phyloP scores from a whole-genome alignment of 192 early-diverging fungal genomes.

The Backusella psychrophila region DNA sequence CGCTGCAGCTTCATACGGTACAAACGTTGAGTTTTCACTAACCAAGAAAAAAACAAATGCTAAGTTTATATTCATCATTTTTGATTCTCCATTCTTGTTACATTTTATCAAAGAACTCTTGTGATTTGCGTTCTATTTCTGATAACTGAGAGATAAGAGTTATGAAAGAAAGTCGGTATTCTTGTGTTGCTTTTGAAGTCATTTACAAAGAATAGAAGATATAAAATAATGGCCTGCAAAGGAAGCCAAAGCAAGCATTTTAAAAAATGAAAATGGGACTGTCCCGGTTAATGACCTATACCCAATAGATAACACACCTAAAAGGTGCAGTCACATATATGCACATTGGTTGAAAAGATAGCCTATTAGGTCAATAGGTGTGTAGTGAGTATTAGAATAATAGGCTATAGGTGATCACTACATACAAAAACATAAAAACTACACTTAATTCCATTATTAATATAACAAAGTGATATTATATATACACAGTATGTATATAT shows the following conservation, averaged over 20 bases:
- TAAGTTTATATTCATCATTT: neutral
- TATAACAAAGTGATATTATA: no score
- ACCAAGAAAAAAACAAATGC: neutral
- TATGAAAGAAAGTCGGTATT: conserved; percentile 33
- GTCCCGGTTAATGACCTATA: neutral
- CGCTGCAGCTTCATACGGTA: conserved; percentile 15
- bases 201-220: conserved; percentile 1
- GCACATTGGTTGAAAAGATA: no score
- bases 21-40: conserved; percentile 24
- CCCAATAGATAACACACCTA: no score
- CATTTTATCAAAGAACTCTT: conserved; percentile 39
- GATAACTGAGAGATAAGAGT: conserved; percentile 33
- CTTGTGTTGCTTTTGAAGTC: conserved; percentile 34
- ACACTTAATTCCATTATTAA: no score
- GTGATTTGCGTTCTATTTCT: conserved; percentile 27
- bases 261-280: neutral
- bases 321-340: no score
- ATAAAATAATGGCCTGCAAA: neutral
- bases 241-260: neutral
- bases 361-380: no score
- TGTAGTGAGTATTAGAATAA: no score
- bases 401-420: no score
- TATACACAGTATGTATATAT: no score
- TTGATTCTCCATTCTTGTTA: neutral
- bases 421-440: no score